These are phyloP conservation scores for Fusarium sp. DNA, from an alignment of 2,329 filamentous ascomycete species.

Conservation along the genomic window DNA sequence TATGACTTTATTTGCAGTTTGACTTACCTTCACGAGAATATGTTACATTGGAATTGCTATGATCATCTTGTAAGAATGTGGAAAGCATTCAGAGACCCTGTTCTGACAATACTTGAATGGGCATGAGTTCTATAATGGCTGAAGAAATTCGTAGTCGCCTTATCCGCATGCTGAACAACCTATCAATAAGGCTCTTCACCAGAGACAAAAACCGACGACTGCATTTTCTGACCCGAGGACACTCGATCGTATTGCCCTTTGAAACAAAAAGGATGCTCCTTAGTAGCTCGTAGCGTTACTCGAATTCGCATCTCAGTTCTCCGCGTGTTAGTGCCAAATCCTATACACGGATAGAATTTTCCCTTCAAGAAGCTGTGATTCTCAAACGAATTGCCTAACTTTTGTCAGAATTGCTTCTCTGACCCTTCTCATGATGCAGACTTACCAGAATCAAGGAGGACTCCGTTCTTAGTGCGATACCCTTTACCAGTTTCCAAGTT, in stretches of 20 bases:
- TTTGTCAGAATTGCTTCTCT: neutral
- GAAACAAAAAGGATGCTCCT: neutral
- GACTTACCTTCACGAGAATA: neutral
- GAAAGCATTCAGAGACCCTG: rapidly evolving
- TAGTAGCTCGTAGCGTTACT: neutral
- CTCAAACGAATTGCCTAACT: neutral
- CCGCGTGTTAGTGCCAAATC: too few relatives aligned
- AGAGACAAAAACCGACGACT: neutral
- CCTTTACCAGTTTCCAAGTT: neutral
- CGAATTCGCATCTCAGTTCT: neutral
- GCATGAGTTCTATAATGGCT: neutral
- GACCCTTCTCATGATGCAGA: too few relatives aligned
- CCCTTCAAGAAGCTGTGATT: neutral
- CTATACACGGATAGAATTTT: neutral
- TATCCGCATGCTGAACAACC: neutral
- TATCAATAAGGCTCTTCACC: neutral
- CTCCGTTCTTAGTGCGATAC: neutral
- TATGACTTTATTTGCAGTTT: neutral
- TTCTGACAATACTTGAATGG: too few relatives aligned
- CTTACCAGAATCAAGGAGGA: neutral
- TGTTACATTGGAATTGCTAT: neutral
- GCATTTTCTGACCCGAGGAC: too few relatives aligned
- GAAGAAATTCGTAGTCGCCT: neutral
- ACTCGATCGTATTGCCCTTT: neutral
- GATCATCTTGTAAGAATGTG: neutral